Percentiles rank a stretch among this genome's conserved stretches.
Evolutionary conservation across 345 rosid species (phyloP).

Genomic region (Clarkia xantiana): DNA sequence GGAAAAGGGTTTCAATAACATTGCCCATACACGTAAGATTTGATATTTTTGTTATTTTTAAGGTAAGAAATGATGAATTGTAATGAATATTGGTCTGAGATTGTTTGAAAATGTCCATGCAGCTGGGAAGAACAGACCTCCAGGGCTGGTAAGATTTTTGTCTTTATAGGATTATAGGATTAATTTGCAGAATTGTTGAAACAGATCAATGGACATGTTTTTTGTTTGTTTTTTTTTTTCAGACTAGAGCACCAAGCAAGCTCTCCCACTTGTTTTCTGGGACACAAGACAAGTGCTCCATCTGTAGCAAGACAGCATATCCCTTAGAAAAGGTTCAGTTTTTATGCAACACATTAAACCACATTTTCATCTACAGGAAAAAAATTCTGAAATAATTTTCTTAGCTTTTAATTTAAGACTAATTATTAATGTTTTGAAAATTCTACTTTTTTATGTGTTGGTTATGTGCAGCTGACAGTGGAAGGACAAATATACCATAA

Average conservation of each 20-base stretch:
- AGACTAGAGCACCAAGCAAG: conserved; percentile 36
- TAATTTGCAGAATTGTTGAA: background rate
- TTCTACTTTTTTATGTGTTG: background rate
- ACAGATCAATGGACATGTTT: background rate
- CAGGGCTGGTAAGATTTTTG: too few species aligned
- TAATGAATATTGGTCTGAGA: too few species aligned
- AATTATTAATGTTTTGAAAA: too few species aligned
- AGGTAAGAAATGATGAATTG: too few species aligned
- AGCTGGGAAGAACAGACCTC: too few species aligned
- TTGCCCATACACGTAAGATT: conserved; percentile 26
- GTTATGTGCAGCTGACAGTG: conserved; percentile 21
- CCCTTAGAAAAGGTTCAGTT: conserved; percentile 33
- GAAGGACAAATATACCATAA: conserved; percentile 42
- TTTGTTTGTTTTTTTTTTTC: background rate
- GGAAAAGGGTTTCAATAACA: conserved; percentile 42
- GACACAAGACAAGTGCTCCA: conserved; percentile 35
- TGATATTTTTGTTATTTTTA: background rate
- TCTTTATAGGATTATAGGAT: too few species aligned
- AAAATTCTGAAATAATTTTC: too few species aligned
- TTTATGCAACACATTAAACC: background rate
- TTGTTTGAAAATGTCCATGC: too few species aligned
- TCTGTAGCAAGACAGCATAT: conserved; percentile 31
- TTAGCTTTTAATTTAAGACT: too few species aligned
- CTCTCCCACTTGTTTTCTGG: conserved; percentile 30
- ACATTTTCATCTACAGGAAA: too few species aligned